phyloP scores from a whole-genome alignment of 2,329 filamentous ascomycete genomes.

The Calonectria ilicicola region DNA sequence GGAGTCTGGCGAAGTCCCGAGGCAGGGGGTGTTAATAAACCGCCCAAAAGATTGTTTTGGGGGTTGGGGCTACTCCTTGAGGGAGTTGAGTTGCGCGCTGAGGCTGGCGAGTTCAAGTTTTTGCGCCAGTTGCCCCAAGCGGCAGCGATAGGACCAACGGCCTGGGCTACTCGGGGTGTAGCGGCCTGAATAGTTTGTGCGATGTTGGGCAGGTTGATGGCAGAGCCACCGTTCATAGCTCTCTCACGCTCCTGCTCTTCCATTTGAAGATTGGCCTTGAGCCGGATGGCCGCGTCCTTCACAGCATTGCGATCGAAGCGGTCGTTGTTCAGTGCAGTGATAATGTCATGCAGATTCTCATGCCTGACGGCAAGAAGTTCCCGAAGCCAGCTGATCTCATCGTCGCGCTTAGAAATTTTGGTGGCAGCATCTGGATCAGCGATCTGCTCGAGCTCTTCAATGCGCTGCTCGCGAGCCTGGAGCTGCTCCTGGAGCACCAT shows the following conservation, averaged over 20 bases:
- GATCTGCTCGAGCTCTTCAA: conserved; percentile 86
- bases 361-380: conserved; percentile 92
- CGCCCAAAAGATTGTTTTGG: conserved; percentile 75
- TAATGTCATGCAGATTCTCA: conserved; percentile 93
- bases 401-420: conserved; percentile 91
- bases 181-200: conserved; percentile 82
- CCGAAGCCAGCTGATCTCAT: conserved; percentile 94
- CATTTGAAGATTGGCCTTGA: conserved; percentile 97
- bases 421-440: conserved; percentile 82
- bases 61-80: conserved; percentile 67
- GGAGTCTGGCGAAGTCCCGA: conserved; percentile 76
- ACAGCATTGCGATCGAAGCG: conserved; percentile 82
- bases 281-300: conserved; percentile 90
- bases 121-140: conserved; percentile 97
- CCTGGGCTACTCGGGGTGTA: conserved; percentile 86
- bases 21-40: conserved; percentile 89
- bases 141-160: conserved; percentile 82
- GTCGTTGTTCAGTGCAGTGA: conserved; percentile 80
- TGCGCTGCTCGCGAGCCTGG: conserved; percentile 90
- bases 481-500: conserved; percentile 96
- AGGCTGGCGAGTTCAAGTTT: conserved; percentile 60
- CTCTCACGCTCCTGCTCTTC: conserved; percentile 95
- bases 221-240: conserved; percentile 77
- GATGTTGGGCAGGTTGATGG: conserved; percentile 78
- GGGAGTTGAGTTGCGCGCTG: conserved; percentile 64